Evolutionary conservation across 2,329 filamentous ascomycete species (phyloP).

Genomic region (Penicillium sp.): DNA sequence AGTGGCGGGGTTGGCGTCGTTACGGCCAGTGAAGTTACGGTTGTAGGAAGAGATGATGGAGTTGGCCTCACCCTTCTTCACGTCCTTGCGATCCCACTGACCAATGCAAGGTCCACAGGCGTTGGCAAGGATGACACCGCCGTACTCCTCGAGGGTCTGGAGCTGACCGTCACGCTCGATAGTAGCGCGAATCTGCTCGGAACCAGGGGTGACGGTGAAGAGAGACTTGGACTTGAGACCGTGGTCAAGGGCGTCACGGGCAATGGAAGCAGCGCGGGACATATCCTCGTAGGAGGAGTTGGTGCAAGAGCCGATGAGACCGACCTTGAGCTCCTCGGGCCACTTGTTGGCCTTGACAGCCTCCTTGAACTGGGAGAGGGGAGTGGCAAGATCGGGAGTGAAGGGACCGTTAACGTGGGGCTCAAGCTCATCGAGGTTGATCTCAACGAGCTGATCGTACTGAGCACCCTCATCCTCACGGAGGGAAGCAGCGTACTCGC

Average conservation of each 20-base stretch:
- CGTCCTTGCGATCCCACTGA: constrained; percentile 91
- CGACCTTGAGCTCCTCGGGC: constrained; percentile 95
- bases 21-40: constrained; percentile 98
- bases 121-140: constrained; percentile 91
- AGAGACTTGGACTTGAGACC: constrained; percentile 90
- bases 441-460: constrained; percentile 94
- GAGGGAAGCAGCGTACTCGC: constrained; percentile 80
- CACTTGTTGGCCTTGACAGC: constrained; percentile 92
- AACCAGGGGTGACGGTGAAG: constrained; percentile 94
- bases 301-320: constrained; percentile 96
- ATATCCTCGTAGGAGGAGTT: constrained; percentile 90
- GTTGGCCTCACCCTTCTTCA: constrained; percentile 94
- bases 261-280: constrained; percentile 88
- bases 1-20: constrained; percentile 92
- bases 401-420: constrained; percentile 99
- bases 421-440: constrained; percentile 92
- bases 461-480: constrained; percentile 84
- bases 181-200: constrained; percentile 93
- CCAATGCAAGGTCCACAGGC: constrained; percentile 91
- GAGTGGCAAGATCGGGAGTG: constrained; percentile 95
- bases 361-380: constrained; percentile 95
- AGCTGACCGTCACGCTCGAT: constrained; percentile 89
- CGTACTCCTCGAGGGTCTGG: constrained; percentile 93
- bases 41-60: constrained; percentile 99
- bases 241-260: constrained; percentile 84